Evolutionary conservation across 1,284 basidiomycete species (phyloP).

Genomic region (Psilocybe mexicana): DNA sequence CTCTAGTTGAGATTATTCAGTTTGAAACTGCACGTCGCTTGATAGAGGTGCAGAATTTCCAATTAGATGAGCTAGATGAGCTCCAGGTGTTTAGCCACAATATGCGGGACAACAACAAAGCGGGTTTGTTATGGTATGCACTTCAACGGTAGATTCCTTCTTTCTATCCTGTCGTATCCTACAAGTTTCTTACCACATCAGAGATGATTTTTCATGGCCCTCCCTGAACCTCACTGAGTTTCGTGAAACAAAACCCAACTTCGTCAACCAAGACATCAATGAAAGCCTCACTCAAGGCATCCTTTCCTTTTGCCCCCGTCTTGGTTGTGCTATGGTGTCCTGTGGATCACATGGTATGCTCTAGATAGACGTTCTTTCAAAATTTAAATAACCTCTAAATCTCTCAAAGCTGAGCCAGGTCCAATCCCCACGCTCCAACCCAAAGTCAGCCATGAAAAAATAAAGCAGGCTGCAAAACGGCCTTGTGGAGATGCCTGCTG

Average conservation of each 20-base stretch:
- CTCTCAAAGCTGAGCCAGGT: not conserved
- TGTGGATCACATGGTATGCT: slow-evolving; percentile 15
- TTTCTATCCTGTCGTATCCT: not conserved
- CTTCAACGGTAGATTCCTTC: slow-evolving; percentile 29
- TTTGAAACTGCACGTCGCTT: slow-evolving; percentile 35
- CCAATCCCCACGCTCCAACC: slow-evolving; percentile 17
- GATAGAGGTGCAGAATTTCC: slow-evolving; percentile 22
- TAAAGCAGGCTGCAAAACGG: not conserved
- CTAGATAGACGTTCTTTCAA: not conserved
- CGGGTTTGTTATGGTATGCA: slow-evolving; percentile 34
- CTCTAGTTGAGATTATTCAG: slow-evolving; percentile 37
- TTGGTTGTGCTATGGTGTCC: slow-evolving; percentile 15
- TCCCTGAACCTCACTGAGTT: not conserved
- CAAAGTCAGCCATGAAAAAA: slow-evolving; percentile 17
- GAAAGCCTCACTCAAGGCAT: not conserved
- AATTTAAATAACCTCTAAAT: not conserved
- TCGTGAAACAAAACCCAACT: not conserved
- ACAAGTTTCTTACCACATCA: not conserved
- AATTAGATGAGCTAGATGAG: slow-evolving; percentile 29
- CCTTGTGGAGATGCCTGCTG: slow-evolving; percentile 27
- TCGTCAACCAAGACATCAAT: not conserved
- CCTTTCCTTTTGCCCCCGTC: slow-evolving; percentile 15
- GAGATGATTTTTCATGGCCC: slow-evolving; percentile 20
- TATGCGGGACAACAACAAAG: slow-evolving; percentile 17
- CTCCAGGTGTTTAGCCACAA: slow-evolving; percentile 21